Evolutionary conservation across 2,329 filamentous ascomycete genomes (phyloP).

Genomic region (Penicillium crustosum): DNA sequence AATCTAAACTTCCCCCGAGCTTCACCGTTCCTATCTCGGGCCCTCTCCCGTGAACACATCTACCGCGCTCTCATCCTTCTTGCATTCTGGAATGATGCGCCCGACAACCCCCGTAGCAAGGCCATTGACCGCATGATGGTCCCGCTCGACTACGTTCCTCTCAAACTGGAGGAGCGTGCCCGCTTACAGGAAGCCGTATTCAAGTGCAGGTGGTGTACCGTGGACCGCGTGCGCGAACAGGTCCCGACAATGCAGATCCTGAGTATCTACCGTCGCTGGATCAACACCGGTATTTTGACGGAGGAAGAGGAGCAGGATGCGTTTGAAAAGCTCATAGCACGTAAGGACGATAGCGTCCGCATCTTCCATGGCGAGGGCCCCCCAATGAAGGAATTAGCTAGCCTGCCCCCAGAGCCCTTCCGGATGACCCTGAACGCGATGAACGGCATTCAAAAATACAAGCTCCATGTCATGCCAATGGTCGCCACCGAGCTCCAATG

Average conservation of each 20-base stretch:
- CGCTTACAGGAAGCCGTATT: slow-evolving; percentile 39
- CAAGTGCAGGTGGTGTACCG: slow-evolving; percentile 43
- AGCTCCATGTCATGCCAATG: slow-evolving; percentile 23
- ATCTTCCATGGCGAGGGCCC: slow-evolving; percentile 21
- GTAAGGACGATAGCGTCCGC: slow-evolving; percentile 12
- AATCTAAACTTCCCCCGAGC: slow-evolving; percentile 48
- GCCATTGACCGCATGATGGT: slow-evolving; percentile 34
- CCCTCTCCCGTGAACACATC: slow-evolving; percentile 43
- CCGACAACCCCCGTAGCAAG: slow-evolving; percentile 4
- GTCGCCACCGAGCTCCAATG: slow-evolving; percentile 22
- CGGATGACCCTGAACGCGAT: background rate
- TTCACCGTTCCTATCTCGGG: slow-evolving; percentile 43
- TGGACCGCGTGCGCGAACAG: slow-evolving; percentile 33
- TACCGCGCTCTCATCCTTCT: slow-evolving; percentile 43
- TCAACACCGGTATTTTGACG: slow-evolving; percentile 28
- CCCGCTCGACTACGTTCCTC: slow-evolving; percentile 36
- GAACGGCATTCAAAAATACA: slow-evolving; percentile 17
- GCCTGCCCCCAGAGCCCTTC: background rate
- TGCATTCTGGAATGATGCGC: slow-evolving; percentile 40
- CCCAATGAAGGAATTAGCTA: background rate
- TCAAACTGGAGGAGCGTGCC: slow-evolving; percentile 30
- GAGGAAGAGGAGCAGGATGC: slow-evolving; percentile 14
- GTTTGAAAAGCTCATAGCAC: slow-evolving; percentile 24
- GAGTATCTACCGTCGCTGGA: slow-evolving; percentile 36
- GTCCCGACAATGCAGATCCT: slow-evolving; percentile 38